Percentiles rank a stretch among this genome's conserved stretches.
Conservation (phyloP, 2,329 filamentous ascomycete genomes). For the Hymenoscyphus fraxineus region DNA sequence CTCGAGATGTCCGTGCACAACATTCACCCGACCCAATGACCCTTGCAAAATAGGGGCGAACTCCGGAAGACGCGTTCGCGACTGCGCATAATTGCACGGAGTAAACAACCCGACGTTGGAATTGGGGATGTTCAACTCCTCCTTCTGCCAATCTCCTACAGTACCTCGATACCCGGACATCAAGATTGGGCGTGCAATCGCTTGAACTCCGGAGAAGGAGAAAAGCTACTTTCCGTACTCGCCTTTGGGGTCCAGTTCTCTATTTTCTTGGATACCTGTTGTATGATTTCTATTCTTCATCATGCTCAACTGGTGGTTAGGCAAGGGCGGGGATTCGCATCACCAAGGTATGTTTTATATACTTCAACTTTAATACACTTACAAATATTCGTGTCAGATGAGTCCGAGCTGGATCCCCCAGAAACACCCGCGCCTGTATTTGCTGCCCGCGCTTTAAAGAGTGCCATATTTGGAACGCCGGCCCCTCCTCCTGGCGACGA, state of each 20-base stretch:
- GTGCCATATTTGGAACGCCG: slow-evolving; percentile 60
- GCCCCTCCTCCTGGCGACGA: slow-evolving; percentile 36
- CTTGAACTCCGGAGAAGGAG: not conserved
- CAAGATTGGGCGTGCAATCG: not conserved
- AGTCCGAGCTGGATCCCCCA: slow-evolving; percentile 44
- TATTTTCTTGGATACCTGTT: not conserved
- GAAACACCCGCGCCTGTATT: slow-evolving; percentile 66
- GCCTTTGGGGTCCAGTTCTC: not conserved
- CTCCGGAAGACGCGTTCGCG: slow-evolving; percentile 1
- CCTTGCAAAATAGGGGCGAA: not conserved
- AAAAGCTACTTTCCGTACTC: not conserved
- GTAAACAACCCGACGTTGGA: not conserved
- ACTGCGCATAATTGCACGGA: not conserved
- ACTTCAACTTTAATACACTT: not conserved
- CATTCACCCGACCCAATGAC: no score
- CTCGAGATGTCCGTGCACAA: slow-evolving; percentile 11
- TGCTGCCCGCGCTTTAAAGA: slow-evolving; percentile 61
- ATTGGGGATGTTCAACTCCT: not conserved
- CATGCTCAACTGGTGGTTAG: slow-evolving; percentile 36
- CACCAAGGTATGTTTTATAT: slow-evolving; percentile 24
- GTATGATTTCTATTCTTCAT: slow-evolving; percentile 6
- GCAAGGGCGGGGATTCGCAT: slow-evolving; percentile 25
- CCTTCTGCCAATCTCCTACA: no score
- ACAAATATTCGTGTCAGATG: slow-evolving; percentile 14
- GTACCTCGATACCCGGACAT: not conserved